These are phyloP conservation scores for Sporobolomyces roseus DNA, from an alignment of 768 basidiomycete species.

Conservation along the genomic window DNA sequence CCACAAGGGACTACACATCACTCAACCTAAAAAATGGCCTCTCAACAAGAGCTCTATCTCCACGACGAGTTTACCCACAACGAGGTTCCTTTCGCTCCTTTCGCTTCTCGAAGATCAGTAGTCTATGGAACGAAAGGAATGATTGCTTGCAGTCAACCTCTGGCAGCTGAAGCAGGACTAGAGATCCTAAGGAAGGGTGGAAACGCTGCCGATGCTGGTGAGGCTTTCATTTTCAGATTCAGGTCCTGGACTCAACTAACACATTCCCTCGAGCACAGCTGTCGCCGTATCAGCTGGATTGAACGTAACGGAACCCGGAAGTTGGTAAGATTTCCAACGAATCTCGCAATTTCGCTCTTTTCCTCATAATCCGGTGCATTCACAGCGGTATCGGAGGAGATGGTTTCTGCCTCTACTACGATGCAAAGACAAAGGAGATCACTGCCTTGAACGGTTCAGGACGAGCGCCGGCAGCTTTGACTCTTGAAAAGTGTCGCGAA, in stretches of 20 bases:
- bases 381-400: slow-evolving; percentile 69
- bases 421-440: slow-evolving; percentile 73
- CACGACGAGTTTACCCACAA: slow-evolving; percentile 9
- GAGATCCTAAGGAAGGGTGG: slow-evolving; percentile 89
- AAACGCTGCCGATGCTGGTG: slow-evolving; percentile 69
- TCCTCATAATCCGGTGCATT: no score
- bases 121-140: slow-evolving; percentile 78
- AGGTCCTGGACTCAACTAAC: no score
- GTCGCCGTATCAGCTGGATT: slow-evolving; percentile 88
- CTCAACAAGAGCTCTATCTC: slow-evolving; percentile 20
- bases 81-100: slow-evolving; percentile 57
- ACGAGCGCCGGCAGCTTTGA: slow-evolving; percentile 72
- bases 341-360: no score
- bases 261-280: no score
- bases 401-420: slow-evolving; percentile 64
- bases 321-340: no score
- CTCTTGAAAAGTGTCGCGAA: slow-evolving; percentile 64
- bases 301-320: slow-evolving; percentile 78
- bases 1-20: not conserved
- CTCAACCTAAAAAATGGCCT: not conserved
- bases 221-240: slow-evolving; percentile 40
- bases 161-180: slow-evolving; percentile 84
- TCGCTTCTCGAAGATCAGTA: slow-evolving; percentile 78
- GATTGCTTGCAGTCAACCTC: slow-evolving; percentile 82
- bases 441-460: slow-evolving; percentile 92